phyloP scores from a whole-genome alignment of 371 early-diverging fungal species.

The Lichtheimia corymbifera region DNA sequence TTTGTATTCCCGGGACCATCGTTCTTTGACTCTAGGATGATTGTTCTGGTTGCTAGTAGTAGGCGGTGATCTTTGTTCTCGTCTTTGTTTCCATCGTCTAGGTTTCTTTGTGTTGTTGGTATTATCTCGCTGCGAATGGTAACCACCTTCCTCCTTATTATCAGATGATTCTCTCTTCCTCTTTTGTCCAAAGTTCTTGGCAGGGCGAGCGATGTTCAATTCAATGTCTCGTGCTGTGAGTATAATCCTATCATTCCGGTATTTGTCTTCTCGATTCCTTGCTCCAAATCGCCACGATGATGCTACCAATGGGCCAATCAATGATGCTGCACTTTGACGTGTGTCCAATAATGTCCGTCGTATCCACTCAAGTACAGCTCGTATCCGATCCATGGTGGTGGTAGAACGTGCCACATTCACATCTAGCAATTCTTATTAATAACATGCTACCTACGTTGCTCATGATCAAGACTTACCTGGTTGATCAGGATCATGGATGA shows the following conservation, averaged over 20 bases:
- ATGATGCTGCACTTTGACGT: not conserved
- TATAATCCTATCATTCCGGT: not conserved
- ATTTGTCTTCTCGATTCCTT: not conserved
- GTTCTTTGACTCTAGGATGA: too few relatives aligned
- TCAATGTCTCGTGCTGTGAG: not conserved
- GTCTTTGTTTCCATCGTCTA: too few relatives aligned
- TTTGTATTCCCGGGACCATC: too few relatives aligned
- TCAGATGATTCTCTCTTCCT: not conserved
- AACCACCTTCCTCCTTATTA: too few relatives aligned
- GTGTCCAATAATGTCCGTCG: not conserved
- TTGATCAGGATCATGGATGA: not conserved
- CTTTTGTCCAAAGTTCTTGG: not conserved
- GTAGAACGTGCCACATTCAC: slow-evolving; percentile 3
- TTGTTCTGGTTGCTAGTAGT: too few relatives aligned
- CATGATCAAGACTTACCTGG: not conserved
- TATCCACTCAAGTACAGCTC: not conserved
- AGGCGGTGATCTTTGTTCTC: too few relatives aligned
- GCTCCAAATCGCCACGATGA: not conserved
- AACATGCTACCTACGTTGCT: not conserved
- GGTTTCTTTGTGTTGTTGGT: too few relatives aligned
- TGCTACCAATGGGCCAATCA: not conserved
- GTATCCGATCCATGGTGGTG: not conserved
- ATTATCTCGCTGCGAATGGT: too few relatives aligned
- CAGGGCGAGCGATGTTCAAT: not conserved
- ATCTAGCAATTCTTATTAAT: not conserved